Conservation (phyloP, 331 rosid species). For the Spiraea crenata region DNA sequence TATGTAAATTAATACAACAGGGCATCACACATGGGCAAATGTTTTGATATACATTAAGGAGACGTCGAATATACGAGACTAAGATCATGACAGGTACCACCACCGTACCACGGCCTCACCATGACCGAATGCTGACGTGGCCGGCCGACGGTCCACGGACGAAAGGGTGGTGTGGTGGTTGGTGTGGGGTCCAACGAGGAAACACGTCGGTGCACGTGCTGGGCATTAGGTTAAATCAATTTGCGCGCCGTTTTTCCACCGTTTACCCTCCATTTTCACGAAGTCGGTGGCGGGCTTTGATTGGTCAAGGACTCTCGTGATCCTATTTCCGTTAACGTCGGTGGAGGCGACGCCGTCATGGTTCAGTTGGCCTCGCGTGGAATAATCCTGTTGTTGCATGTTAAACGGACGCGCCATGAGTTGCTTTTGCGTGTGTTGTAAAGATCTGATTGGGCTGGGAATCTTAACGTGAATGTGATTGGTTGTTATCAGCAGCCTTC, state of each 20-base stretch:
- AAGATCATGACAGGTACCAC: background rate
- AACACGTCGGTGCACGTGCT: slow-evolving; percentile 52
- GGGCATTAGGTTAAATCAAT: slow-evolving; percentile 3
- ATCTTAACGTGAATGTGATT: background rate
- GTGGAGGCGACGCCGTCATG: slow-evolving; percentile 23
- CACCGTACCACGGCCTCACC: background rate
- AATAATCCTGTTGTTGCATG: background rate
- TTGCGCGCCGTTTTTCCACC: slow-evolving; percentile 10
- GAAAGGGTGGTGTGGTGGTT: background rate
- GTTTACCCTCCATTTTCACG: background rate
- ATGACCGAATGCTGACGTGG: background rate
- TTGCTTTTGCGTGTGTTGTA: background rate
- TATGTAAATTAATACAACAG: background rate
- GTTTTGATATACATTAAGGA: background rate
- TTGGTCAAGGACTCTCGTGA: background rate
- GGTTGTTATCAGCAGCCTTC: background rate
- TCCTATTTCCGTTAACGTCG: slow-evolving; percentile 44
- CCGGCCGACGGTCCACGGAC: slow-evolving; percentile 24
- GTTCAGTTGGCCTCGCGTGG: background rate
- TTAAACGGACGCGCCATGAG: background rate
- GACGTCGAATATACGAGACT: background rate
- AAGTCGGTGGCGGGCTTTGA: background rate
- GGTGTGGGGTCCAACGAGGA: slow-evolving; percentile 7
- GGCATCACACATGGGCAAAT: background rate
- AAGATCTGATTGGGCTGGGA: background rate